Base-by-base conservation (phyloP, 2,329 filamentous ascomycete species). In the Salinomyces thailandicus region DNA sequence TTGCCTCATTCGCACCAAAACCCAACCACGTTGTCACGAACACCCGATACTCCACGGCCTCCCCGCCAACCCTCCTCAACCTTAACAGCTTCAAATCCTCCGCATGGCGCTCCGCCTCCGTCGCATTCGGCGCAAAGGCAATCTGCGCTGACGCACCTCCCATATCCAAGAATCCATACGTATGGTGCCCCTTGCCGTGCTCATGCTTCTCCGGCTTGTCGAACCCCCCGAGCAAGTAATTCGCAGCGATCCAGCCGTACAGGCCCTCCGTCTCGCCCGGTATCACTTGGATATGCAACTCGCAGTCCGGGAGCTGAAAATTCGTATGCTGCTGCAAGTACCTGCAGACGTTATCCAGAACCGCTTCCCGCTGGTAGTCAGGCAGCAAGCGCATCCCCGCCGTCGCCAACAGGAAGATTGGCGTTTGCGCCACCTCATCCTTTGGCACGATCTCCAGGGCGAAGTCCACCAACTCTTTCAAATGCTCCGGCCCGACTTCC, bases 81-180 rank as follows among this genome's bases (percentile, higher is more conserved):
- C 91, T 79, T 40, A 98, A 63, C 11, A 96, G 61, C 46, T 86
- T 94, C 37, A 98, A 65, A 55, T 96, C 86, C 44, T 95, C 74
- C 0, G 85, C 80, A 58, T 98, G 93, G 54, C 86, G 91, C 52
- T 79, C 74, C 1, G 86, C 79, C 59, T 98, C 91, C 1, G 91
- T 96, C 3, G 73, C 65, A 60, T 98, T 98, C 1, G 91, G 91
- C 2, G 87, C 89, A 60, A 98, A 98, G 0, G 93, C 91, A 53
- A 98, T 96, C 62, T 98, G 91, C 12, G 91, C 89, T 0, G 89
- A 96, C 17, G 91, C 91, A 35, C 91, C 91, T 33, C 91, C 91
- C 93, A 98, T 98, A 57, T 98, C 91, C 42, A 98, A 67, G 54
- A 98, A 98, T 0, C 91, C 91, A 59, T 96, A 98, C 0, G 91